Evolutionary conservation across 352 stramenopile genomes (phyloP).

Genomic region (Phytophthora boehmeriae): DNA sequence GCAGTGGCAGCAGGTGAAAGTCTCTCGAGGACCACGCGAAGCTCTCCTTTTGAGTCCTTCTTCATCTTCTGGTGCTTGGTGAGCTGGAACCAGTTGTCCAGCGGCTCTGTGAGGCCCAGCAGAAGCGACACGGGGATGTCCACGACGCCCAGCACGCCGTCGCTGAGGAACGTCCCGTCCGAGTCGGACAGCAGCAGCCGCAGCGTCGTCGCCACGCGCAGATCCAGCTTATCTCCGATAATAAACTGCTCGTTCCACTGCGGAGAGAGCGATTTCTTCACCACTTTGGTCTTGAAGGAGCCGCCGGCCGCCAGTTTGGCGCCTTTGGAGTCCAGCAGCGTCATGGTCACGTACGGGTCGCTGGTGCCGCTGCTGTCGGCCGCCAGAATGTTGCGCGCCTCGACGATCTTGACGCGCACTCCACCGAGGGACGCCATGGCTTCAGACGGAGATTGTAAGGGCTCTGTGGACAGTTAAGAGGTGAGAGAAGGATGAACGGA

Average conservation of each 20-base stretch:
- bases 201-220: slow-evolving; percentile 69
- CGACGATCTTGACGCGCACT: slow-evolving; percentile 55
- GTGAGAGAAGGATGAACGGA: too few relatives aligned
- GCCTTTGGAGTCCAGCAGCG: slow-evolving; percentile 69
- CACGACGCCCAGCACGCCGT: slow-evolving; percentile 71
- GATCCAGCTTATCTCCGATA: slow-evolving; percentile 66
- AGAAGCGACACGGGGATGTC: slow-evolving; percentile 73
- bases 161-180: slow-evolving; percentile 62
- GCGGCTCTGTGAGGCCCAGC: slow-evolving; percentile 32
- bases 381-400: slow-evolving; percentile 70
- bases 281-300: slow-evolving; percentile 66
- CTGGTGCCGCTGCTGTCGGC: slow-evolving; percentile 72
- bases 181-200: slow-evolving; percentile 58
- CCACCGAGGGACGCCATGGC: slow-evolving; percentile 32
- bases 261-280: slow-evolving; percentile 71
- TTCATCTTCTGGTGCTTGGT: slow-evolving; percentile 73
- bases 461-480: too few relatives aligned
- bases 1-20: slow-evolving; percentile 11
- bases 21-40: slow-evolving; percentile 58
- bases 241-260: slow-evolving; percentile 69
- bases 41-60: slow-evolving; percentile 66
- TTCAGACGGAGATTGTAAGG: too few relatives aligned
- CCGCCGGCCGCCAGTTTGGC: slow-evolving; percentile 45
- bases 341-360: slow-evolving; percentile 75
- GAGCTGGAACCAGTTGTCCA: slow-evolving; percentile 80